These are phyloP conservation scores for Microsporum ferrugineum DNA, from an alignment of 2,329 filamentous ascomycete species.

Conservation along the genomic window DNA sequence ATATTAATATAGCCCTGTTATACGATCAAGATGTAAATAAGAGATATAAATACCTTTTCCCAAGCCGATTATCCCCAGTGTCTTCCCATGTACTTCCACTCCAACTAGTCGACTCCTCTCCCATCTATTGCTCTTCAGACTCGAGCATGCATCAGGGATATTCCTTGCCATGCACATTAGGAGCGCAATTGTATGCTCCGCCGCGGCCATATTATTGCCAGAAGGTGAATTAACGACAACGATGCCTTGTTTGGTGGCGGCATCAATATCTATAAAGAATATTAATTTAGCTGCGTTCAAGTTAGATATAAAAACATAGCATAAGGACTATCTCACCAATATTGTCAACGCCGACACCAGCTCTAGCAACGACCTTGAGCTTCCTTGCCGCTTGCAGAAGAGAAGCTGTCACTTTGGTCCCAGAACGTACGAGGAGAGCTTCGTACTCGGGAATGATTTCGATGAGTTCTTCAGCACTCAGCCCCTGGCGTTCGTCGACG, in stretches of 20 bases:
- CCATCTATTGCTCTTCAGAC: slow-evolving; percentile 61
- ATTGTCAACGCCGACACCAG: slow-evolving; percentile 74
- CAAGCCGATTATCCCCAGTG: slow-evolving; percentile 62
- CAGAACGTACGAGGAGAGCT: slow-evolving; percentile 66
- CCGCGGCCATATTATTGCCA: slow-evolving; percentile 70
- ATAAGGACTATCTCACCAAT: slow-evolving; percentile 38
- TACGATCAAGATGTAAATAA: neutral
- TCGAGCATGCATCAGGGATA: slow-evolving; percentile 57
- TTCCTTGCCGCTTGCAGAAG: slow-evolving; percentile 56
- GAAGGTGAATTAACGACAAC: slow-evolving; percentile 70
- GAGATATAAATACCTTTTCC: slow-evolving; percentile 50
- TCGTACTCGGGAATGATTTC: slow-evolving; percentile 60
- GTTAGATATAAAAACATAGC: neutral
- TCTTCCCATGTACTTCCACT: slow-evolving; percentile 67
- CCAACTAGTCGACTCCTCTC: slow-evolving; percentile 63
- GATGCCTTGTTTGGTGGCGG: slow-evolving; percentile 60
- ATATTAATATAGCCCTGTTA: neutral
- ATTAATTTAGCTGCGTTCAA: neutral
- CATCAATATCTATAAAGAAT: slow-evolving; percentile 45
- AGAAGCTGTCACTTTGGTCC: slow-evolving; percentile 64
- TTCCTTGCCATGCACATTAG: slow-evolving; percentile 65
- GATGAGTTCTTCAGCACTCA: slow-evolving; percentile 53
- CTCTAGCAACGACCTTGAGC: slow-evolving; percentile 66
- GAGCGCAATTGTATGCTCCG: slow-evolving; percentile 65
- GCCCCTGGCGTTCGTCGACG: slow-evolving; percentile 54